Percentiles rank a stretch among this genome's conserved stretches.
Conservation (phyloP, 2,329 filamentous ascomycete genomes). For the Setomelanomma holmii region DNA sequence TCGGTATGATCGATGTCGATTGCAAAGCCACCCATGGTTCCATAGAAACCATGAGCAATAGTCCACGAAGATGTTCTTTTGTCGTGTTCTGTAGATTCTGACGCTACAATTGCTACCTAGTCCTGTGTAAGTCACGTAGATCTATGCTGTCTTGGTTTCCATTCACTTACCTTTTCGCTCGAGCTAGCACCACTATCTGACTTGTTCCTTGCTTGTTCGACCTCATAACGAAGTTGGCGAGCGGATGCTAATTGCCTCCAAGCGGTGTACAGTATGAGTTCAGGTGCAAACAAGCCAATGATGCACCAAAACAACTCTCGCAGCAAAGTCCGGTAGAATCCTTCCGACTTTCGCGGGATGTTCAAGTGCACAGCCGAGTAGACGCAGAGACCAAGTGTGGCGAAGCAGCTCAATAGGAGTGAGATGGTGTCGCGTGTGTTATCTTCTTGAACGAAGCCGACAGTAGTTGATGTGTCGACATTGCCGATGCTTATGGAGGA, state of each 20-base stretch:
- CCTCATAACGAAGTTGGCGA: constrained; percentile 9
- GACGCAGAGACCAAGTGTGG: constrained; percentile 22
- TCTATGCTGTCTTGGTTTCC: background rate
- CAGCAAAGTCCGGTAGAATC: constrained; percentile 1
- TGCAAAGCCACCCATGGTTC: constrained; percentile 23
- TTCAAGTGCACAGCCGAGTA: constrained; percentile 26
- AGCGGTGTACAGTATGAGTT: constrained; percentile 16
- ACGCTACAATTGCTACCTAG: background rate
- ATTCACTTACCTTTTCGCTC: background rate
- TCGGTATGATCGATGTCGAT: constrained; percentile 14
- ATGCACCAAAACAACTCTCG: constrained; percentile 15
- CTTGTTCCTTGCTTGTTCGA: constrained; percentile 1
- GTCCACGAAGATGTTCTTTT: constrained; percentile 13
- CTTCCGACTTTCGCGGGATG: constrained; percentile 11
- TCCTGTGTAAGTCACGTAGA: background rate
- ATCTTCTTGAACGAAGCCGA: constrained; percentile 9
- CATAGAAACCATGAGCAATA: constrained; percentile 17
- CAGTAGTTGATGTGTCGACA: constrained; percentile 4
- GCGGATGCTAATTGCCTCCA: constrained; percentile 18
- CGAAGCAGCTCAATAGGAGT: constrained; percentile 15
- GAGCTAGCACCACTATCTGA: background rate
- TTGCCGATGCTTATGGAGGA: background rate
- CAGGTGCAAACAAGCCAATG: constrained; percentile 20
- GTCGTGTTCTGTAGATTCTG: constrained; percentile 1
- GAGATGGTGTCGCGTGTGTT: constrained; percentile 8